These are phyloP conservation scores for Blastobotrys attinorum DNA, from an alignment of 805 yeast genomes.

Conservation along the genomic window DNA sequence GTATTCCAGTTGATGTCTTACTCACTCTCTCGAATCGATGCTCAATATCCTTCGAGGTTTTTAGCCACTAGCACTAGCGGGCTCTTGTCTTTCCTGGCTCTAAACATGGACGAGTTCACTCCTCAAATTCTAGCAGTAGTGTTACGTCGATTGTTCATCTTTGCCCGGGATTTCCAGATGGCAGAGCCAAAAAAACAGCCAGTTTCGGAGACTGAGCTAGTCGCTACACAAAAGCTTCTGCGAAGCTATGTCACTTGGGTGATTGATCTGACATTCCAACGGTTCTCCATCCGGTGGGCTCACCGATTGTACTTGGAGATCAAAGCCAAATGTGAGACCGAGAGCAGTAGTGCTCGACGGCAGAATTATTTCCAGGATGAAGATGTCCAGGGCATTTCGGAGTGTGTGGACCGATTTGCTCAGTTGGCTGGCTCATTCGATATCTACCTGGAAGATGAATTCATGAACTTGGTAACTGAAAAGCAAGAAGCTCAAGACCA, in stretches of 20 bases:
- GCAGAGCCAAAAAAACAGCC: conserved; percentile 30
- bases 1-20: conserved; percentile 56
- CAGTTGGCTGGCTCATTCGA: conserved; percentile 60
- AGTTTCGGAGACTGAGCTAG: conserved; percentile 32
- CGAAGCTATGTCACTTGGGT: conserved; percentile 53
- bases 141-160: conserved; percentile 51
- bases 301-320: conserved; percentile 28
- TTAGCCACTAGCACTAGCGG: conserved; percentile 60
- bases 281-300: conserved; percentile 24
- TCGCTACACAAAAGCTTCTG: conserved; percentile 55
- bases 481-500: conserved; percentile 28
- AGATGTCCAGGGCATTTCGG: conserved; percentile 24
- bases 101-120: conserved; percentile 31
- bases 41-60: conserved; percentile 73
- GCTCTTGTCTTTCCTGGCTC: conserved; percentile 42
- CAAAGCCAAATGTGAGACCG: conserved; percentile 21
- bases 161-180: conserved; percentile 45
- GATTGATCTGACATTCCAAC: conserved; percentile 34
- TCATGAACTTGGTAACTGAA: conserved; percentile 33
- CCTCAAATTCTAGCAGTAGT: conserved; percentile 35
- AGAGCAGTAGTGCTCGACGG: background rate
- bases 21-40: conserved; percentile 52
- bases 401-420: conserved; percentile 34
- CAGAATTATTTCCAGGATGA: conserved; percentile 20
- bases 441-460: conserved; percentile 36